Evolutionary conservation across 148 eudicot genomes (phyloP).

Genomic region (Cornus suecica): DNA sequence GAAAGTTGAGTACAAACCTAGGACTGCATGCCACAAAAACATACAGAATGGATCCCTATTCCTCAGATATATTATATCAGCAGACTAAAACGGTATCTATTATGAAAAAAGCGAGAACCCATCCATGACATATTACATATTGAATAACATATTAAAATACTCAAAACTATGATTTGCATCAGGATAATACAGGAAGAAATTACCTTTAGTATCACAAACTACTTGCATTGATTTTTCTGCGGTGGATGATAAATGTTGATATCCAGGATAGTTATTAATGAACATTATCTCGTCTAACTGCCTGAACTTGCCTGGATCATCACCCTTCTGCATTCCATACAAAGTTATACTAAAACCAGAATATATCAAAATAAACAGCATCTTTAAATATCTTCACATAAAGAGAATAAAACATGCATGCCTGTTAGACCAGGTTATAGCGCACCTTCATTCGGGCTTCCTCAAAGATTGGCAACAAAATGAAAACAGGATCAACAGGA

Average conservation of each 20-base stretch:
- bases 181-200: background rate
- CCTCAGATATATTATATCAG: background rate
- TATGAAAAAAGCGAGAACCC: background rate
- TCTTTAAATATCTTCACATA: background rate
- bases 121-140: background rate
- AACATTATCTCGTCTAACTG: conserved; percentile 88
- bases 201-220: conserved; percentile 94
- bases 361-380: conserved; percentile 3
- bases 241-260: conserved; percentile 54
- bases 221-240: conserved; percentile 69
- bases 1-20: conserved; percentile 1
- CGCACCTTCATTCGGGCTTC: conserved; percentile 93
- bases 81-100: background rate
- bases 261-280: conserved; percentile 73
- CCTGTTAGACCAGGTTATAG: background rate
- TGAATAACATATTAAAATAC: conserved; percentile 4
- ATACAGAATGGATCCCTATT: conserved; percentile 1
- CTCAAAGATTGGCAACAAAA: conserved; percentile 82
- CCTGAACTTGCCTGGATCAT: conserved; percentile 91
- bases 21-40: background rate
- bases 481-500: conserved; percentile 91
- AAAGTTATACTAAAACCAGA: background rate
- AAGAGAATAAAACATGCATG: background rate
- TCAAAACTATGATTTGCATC: background rate
- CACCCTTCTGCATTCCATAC: conserved; percentile 59